Evolutionary conservation across 441 rosid species (phyloP).

Genomic region (Rhodomyrtus psidioides): DNA sequence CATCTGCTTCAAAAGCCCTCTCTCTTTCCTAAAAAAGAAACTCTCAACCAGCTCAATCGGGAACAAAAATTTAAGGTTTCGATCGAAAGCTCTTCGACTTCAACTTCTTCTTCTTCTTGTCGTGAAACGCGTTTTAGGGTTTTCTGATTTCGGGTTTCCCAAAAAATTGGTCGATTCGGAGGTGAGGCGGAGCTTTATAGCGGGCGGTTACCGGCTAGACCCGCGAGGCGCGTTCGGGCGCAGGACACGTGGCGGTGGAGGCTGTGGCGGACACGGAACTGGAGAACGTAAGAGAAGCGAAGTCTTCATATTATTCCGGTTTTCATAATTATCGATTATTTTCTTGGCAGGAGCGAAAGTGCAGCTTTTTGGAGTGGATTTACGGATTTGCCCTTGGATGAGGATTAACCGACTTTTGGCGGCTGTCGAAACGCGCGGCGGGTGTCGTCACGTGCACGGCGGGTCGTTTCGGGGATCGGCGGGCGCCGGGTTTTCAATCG

Average conservation of each 20-base stretch:
- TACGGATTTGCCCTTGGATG: not conserved
- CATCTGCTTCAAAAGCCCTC: constrained; percentile 7
- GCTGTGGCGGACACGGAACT: not conserved
- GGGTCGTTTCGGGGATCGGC: not conserved
- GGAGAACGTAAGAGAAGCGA: not conserved
- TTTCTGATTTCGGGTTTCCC: not conserved
- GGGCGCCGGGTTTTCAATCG: not conserved
- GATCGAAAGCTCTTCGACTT: not conserved
- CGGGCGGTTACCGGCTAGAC: not conserved
- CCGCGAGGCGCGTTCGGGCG: not conserved
- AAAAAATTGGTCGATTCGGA: accelerated
- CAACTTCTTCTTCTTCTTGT: not conserved
- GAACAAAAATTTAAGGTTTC: not conserved
- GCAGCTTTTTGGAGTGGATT: not conserved
- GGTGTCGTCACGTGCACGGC: not conserved
- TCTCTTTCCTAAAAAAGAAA: not conserved
- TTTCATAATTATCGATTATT: not conserved
- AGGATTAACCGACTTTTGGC: not conserved
- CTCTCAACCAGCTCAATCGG: not conserved
- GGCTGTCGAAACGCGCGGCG: not conserved
- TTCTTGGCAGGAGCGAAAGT: not conserved
- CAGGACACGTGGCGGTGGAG: not conserved
- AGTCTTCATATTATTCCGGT: not conserved
- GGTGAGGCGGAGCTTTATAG: not conserved
- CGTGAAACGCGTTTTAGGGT: not conserved